Base-by-base conservation (phyloP, 176 grass and related monocot species). In the Bolboschoenus planiculmis region DNA sequence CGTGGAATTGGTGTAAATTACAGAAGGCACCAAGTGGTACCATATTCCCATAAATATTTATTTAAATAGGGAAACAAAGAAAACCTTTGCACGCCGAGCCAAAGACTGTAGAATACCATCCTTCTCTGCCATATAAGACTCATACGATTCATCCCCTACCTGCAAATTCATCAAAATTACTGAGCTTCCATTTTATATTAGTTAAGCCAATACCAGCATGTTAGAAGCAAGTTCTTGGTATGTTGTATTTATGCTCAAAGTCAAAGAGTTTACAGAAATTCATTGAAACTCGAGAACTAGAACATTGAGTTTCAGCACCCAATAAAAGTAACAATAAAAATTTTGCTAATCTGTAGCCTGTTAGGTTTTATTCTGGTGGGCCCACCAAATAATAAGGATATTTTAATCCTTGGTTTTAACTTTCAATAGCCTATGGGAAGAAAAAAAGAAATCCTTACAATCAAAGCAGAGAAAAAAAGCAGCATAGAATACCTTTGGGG, bases 101-200 rank as follows among this genome's bases (percentile, higher is more conserved):
- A 95, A 89, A 14, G 96, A 99, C n/a, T 86, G 82, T 61, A 99
- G 87, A 86, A 95, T 93, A 66, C 91, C 92, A 74, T 91, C 86
- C 90, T 29, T 95, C 86, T 99, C 96, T 80, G 29, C 80, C 82
- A 91, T 86, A 68, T 85, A 99, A 46, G 91, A 93, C 84, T 95
- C 91, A 66, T 93, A 99, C 14, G 92, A 99, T 88, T 95, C 91
- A 91, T 95, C 93, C 44, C 96, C 93, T 33, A 86, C 89, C 96
- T 99, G 86, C 84, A 88, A 26, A 43, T 34, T 56, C 26, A 84
- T 43, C 23, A 72, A 83, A 83, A 26, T 53, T 14, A 58, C 48
- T 36, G 30, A 39, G 13, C 4, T 10, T 51, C 33, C 48, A 51
- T 63, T 42, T 53, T 11, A 71, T 71, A 70, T 42, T 76, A 53